Conservation (phyloP, 2,329 filamentous ascomycete genomes). For the Aspergillus jensenii region DNA sequence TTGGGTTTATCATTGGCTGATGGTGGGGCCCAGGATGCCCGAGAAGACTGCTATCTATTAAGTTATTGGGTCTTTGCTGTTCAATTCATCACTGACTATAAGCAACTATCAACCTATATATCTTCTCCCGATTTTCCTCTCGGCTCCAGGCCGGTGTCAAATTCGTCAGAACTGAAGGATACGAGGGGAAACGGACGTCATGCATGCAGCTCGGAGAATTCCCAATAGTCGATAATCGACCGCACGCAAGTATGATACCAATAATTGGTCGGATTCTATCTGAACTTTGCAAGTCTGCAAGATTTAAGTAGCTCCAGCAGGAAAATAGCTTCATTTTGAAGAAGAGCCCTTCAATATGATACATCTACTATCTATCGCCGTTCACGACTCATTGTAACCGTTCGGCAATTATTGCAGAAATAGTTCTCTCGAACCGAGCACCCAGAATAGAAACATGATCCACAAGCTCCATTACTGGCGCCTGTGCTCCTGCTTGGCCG, state of each 20-base stretch:
- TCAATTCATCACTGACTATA: not conserved
- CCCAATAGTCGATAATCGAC: slow-evolving; percentile 8
- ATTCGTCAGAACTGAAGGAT: not conserved
- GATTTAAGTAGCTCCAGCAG: not conserved
- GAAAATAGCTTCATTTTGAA: not conserved
- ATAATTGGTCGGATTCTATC: slow-evolving; percentile 4
- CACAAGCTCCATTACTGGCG: slow-evolving; percentile 11
- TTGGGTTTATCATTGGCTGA: no score
- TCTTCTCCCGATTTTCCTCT: not conserved
- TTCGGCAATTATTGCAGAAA: slow-evolving; percentile 4
- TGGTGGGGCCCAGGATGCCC: no score
- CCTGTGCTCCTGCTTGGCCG: slow-evolving; percentile 19
- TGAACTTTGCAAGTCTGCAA: not conserved
- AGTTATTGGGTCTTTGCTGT: not conserved
- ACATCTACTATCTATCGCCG: slow-evolving; percentile 8
- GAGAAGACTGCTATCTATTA: no score
- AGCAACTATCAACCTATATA: not conserved
- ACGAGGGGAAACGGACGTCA: not conserved
- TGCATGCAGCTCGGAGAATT: slow-evolving; percentile 1
- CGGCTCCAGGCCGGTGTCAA: not conserved
- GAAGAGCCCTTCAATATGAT: slow-evolving; percentile 10
- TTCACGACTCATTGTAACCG: not conserved
- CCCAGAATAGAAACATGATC: slow-evolving; percentile 2
- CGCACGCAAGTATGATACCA: slow-evolving; percentile 6
- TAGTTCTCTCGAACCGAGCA: not conserved